Evolutionary conservation across 306 rosid genomes (phyloP), one percentile per base, ranked within the genome.

Genomic region (Hippophae tibetana): DNA sequence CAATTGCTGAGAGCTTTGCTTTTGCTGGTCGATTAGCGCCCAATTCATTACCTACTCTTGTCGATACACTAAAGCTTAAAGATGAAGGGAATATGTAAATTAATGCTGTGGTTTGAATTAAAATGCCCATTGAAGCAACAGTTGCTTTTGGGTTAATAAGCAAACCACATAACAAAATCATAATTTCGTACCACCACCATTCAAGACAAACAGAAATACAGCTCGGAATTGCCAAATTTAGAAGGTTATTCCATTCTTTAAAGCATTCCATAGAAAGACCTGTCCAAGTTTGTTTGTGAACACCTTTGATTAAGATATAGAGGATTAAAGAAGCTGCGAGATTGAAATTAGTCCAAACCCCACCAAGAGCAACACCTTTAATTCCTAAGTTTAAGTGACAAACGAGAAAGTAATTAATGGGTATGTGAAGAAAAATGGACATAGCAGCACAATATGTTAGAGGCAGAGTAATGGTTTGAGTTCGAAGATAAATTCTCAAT

Each of bases 111-210:
- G 94, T 87, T 64, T 90, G 98, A 67, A 90, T 90, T 25, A 90
- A 52, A 68, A 90, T 69, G 5, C 98, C 98, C 96, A 90, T 90
- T 11, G 98, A 90, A 38, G 96, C 96, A 9, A 90, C 96, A 1
- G 95, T 90, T 44, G 87, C 81, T 54, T 45, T 71, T 1, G 98
- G 95, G 48, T 81, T 83, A 1, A 71, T 0, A 9, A 90, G 41
- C 52, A 83, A 52, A 0, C 98, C 98, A 27, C 98, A 90, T 8
- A 90, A 74, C 52, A 90, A 23, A 26, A 82, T 90, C 98, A 90
- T 87, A 59, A 90, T 87, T 72, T 90, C 98, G 57, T 90, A 90
- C 98, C 98, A 90, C 98, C 98, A 90, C 98, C 98, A 90, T 68
- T 90, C 98, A 13, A 90, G 78, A 48, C 98, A 90, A 7, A 90